Base-by-base conservation (phyloP, 2,329 filamentous ascomycete species). In the Diplodia seriata region DNA sequence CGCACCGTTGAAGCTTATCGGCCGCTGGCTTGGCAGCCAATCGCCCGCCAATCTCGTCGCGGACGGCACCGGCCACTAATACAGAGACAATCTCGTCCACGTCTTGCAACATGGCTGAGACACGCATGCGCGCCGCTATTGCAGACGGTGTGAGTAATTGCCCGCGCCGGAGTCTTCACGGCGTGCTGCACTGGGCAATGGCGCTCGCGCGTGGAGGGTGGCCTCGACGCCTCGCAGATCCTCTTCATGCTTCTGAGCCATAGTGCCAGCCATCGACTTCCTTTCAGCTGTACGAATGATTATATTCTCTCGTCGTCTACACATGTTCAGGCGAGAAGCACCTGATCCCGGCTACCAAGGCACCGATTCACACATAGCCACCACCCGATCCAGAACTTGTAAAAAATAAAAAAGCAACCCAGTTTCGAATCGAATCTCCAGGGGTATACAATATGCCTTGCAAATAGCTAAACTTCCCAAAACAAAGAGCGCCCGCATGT, bases 401-500 rank as follows among this genome's bases (percentile, higher is more conserved):
- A 14, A 9, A 33, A 33, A 33, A 9, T 47, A 43, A 20, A 40
- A 59, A 43, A 29, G 18, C 36, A 43, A 47, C 33, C 33, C 31
- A 57, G n/a, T 61, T 50, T 62, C 43, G 38, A 62, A 62, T 62
- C 49, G 57, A 50, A 40, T 57, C 57, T 26, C 43, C 57, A 43
- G 57, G 57, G 57, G 57, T 62, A 62, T 62, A 62, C 57, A 62
- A 62, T 62, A 51, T 62, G 57, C 57, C 40, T 36, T 49, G 57
- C 57, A 50, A 62, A 61, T 31, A 62, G 57, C 57, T 62, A 50
- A 50, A 59, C n/a, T 43, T 47, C 56, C 56, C n/a, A 53, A 49
- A 47, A 8, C 43, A 62, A 62, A 62, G 57, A 62, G 57, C 57
- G 57, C 57, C 43, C 36, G n/a, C 11, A 62, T 62, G 26, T 50